Evolutionary conservation across 768 basidiomycete species (phyloP).

Genomic region (Hortiboletus campestris): DNA sequence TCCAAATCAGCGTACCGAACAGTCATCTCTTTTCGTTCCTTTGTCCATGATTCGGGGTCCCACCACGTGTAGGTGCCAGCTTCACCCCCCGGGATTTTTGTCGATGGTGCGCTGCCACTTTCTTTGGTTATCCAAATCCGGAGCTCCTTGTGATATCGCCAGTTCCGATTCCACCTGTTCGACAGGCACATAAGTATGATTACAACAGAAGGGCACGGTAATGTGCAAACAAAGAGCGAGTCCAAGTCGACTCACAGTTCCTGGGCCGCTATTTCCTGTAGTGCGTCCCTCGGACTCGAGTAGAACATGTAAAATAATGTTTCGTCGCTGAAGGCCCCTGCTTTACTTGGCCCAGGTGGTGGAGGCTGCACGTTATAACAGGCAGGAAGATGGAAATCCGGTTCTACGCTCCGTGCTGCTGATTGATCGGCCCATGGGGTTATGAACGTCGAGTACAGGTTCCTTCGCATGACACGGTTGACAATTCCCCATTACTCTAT

Average conservation of each 20-base stretch:
- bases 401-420: constrained; percentile 82
- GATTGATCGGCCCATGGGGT: constrained; percentile 96
- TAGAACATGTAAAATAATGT: constrained; percentile 99
- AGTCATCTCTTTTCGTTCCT: constrained; percentile 75
- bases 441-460: constrained; percentile 89
- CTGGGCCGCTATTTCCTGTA: constrained; percentile 93
- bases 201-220: neutral
- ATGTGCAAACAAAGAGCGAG: constrained; percentile 8
- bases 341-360: constrained; percentile 78
- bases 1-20: constrained; percentile 73
- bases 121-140: constrained; percentile 86
- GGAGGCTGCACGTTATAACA: constrained; percentile 93
- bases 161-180: constrained; percentile 85
- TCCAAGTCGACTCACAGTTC: constrained; percentile 71
- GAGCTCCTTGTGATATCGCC: constrained; percentile 94
- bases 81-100: constrained; percentile 79
- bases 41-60: constrained; percentile 78
- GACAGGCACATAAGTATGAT: constrained; percentile 5
- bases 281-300: constrained; percentile 83
- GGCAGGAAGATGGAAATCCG: constrained; percentile 84
- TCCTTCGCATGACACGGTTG: constrained; percentile 40
- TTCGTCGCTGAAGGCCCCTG: constrained; percentile 87
- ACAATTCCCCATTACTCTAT: constrained; percentile 16
- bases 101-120: constrained; percentile 69
- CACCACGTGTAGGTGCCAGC: constrained; percentile 89